Percentiles rank a stretch among this genome's conserved stretches.
Evolutionary conservation across 139 green algal genomes (phyloP).

Genomic region (Mesostigma viride): DNA sequence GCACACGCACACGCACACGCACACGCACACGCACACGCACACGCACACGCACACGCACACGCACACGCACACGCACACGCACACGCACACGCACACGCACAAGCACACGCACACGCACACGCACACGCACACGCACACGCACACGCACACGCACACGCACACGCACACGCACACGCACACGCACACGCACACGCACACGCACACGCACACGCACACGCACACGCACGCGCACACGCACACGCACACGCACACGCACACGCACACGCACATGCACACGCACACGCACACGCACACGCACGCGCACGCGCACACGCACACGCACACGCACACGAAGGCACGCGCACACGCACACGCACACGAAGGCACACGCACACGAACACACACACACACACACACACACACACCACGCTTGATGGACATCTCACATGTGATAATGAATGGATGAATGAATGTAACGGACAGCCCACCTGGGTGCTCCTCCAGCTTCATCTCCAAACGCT

Average conservation of each 20-base stretch:
- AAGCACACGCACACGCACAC: background rate
- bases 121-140: background rate
- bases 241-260: background rate
- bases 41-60: background rate
- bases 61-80: background rate
- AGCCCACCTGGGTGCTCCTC: slow-evolving; percentile 66
- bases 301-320: background rate
- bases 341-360: too few relatives aligned
- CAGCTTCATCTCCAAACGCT: slow-evolving; percentile 72
- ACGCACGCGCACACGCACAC: background rate
- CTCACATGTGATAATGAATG: too few relatives aligned
- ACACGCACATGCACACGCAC: background rate
- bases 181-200: background rate
- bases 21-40: background rate
- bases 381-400: too few relatives aligned
- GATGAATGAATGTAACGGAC: too few relatives aligned
- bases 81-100: background rate
- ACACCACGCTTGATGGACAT: too few relatives aligned
- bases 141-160: background rate
- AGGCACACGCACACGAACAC: too few relatives aligned
- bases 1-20: background rate
- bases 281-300: background rate
- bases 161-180: background rate
- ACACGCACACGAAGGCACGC: too few relatives aligned
- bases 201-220: background rate